Percentiles rank a stretch among this genome's conserved stretches.
Evolutionary conservation across 164 flowering plant species (phyloP).

Genomic region (Nymphaea thermarum): DNA sequence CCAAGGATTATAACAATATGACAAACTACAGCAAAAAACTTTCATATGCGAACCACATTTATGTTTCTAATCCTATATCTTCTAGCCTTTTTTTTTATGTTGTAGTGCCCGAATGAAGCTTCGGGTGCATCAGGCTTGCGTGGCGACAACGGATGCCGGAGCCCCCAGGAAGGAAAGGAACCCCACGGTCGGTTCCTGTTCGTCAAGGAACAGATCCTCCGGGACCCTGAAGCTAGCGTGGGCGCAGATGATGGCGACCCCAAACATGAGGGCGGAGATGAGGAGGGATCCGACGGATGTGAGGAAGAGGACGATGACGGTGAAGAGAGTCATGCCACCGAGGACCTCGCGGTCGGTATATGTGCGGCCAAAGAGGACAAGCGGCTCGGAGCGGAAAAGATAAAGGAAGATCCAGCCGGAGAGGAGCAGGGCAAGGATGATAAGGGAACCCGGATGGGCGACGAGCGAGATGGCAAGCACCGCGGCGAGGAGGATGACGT

Average conservation of each 20-base stretch:
- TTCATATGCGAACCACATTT: too few relatives aligned
- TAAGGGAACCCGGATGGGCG: conserved; percentile 54
- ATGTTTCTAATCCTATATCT: too few relatives aligned
- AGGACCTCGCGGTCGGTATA: conserved; percentile 59
- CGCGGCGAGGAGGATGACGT: conserved; percentile 32
- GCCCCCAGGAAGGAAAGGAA: conserved; percentile 69
- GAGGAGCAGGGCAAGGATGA: conserved; percentile 45
- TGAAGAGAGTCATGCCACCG: conserved; percentile 25
- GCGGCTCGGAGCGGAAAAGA: conserved; percentile 63
- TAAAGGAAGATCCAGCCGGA: conserved; percentile 67
- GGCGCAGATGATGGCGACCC: conserved; percentile 36
- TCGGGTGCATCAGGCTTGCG: conserved; percentile 24
- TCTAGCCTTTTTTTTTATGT: too few relatives aligned
- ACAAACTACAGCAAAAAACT: too few relatives aligned
- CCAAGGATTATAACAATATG: too few relatives aligned
- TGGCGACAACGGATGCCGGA: conserved; percentile 30
- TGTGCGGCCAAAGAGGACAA: conserved; percentile 47
- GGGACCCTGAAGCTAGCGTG: conserved; percentile 74
- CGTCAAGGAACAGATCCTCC: conserved; percentile 76
- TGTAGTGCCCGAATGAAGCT: neutral
- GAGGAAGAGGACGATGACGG: conserved; percentile 48
- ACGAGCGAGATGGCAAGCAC: conserved; percentile 54
- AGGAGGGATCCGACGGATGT: conserved; percentile 72
- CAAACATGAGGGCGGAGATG: conserved; percentile 52
- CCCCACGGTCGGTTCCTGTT: conserved; percentile 44